Conservation (phyloP, 306 rosid species). For the Pachyrhizus erosus region DNA sequence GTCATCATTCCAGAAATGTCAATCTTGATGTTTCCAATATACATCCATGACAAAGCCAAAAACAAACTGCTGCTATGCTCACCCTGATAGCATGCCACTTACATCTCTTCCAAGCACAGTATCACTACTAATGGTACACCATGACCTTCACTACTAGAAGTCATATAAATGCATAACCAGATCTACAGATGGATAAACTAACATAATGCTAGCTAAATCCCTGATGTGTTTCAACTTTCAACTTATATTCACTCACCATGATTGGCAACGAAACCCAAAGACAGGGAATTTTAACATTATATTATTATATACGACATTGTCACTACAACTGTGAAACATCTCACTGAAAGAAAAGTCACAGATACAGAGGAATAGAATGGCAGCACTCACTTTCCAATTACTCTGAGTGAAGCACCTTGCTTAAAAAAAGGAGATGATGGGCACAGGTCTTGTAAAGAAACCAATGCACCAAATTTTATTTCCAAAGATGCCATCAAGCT, state of each 20-base stretch:
- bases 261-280: constrained; percentile 15
- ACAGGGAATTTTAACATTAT: neutral
- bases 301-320: neutral
- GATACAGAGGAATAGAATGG: neutral
- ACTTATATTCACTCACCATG: neutral
- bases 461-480: constrained; percentile 69
- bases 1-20: neutral
- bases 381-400: constrained; percentile 71
- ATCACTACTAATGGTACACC: neutral
- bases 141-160: neutral
- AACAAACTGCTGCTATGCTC: too few relatives aligned
- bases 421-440: constrained; percentile 75
- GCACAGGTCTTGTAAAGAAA: constrained; percentile 53
- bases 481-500: constrained; percentile 43
- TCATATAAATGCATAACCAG: constrained; percentile 31
- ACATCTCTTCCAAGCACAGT: neutral
- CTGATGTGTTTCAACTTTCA: constrained; percentile 1
- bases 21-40: neutral
- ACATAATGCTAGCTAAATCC: neutral
- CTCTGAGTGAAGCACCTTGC: constrained; percentile 81
- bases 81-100: neutral
- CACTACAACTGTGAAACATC: constrained; percentile 7
- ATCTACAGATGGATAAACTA: neutral
- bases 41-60: constrained; percentile 19
- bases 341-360: neutral